Base-by-base conservation (phyloP, 208 protist species). In the Wallacemonas sp. region DNA sequence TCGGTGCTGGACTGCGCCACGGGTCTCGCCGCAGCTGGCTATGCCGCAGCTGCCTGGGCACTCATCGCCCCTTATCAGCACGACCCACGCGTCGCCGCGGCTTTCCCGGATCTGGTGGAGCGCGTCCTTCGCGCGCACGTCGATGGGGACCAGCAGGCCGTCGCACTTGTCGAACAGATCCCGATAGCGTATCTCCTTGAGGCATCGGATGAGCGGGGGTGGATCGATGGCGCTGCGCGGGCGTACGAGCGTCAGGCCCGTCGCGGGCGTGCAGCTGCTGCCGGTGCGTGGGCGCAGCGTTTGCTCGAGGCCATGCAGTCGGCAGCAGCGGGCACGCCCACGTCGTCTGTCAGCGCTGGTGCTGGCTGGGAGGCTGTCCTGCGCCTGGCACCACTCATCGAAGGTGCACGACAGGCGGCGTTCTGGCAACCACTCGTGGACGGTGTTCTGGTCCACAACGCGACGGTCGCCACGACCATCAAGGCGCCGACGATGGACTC, bases 11-110 rank as follows among this genome's bases (percentile, higher is more conserved):
- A 81, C 58, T 86, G 80, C 45, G 52, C 64, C 37, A 69, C 68
- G 2, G 77, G 76, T 15, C 62, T 86, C 32, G 76, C 74, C 33
- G 63, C 52, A 5, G 68, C 74, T 1, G 71, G 80, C 2, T 67
- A 78, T 44, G 37, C 45, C n/a, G 39, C n/a, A 2, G 66, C 70
- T 13, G 74, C 71, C 12, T 64, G 77, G 63, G 53, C 38, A n/a
- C 67, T 85, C 17, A 73, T 71, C 33, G 36, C 67, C 8, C 48
- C 39, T 22, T 19, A 46, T 13, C 38, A 46, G 19, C 55, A 10
- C 27, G 38, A 62, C 9, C 15, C 32, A 4, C 3, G 5, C 30
- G 50, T 37, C 30, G 50, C 50, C 32, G 30, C 29, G 4, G 9
- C 9, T 19, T 57, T 57, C 32, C 50, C 50, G 9, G 50, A 6